These are phyloP conservation scores for Hypomontagnella monticulosa DNA, from an alignment of 495 filamentous ascomycete genomes.

Conservation along the genomic window DNA sequence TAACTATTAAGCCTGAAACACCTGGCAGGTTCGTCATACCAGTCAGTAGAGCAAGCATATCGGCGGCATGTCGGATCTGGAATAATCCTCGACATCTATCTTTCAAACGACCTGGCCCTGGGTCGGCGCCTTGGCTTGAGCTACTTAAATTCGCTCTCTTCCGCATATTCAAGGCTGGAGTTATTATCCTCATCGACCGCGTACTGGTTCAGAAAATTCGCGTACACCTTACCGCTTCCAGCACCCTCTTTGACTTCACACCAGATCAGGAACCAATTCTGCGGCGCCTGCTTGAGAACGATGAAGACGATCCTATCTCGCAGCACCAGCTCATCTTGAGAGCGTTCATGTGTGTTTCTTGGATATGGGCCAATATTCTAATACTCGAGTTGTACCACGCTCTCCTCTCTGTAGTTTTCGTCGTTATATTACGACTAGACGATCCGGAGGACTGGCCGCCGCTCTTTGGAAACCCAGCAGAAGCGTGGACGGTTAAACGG, in stretches of 20 bases:
- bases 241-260: constrained; percentile 17
- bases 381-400: constrained; percentile 18
- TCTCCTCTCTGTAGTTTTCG: constrained; percentile 5
- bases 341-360: constrained; percentile 6
- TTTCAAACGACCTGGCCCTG: background rate
- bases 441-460: constrained; percentile 31
- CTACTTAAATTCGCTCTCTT: constrained; percentile 3
- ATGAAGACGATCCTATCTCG: constrained; percentile 8
- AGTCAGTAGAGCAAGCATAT: constrained; percentile 6
- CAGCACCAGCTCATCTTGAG: constrained; percentile 7
- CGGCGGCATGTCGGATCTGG: constrained; percentile 17
- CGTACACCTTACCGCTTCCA: background rate
- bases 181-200: constrained; percentile 8
- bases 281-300: constrained; percentile 1
- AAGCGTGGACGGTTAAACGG: constrained; percentile 34
- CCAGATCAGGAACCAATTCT: constrained; percentile 20
- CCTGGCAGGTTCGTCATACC: background rate
- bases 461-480: constrained; percentile 25
- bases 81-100: constrained; percentile 16
- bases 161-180: constrained; percentile 6
- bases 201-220: background rate
- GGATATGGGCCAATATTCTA: constrained; percentile 15
- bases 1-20: background rate
- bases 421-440: constrained; percentile 10
- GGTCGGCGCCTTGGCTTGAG: constrained; percentile 1